phyloP scores from a whole-genome alignment of 2,329 filamentous ascomycete species.

The Endoconidiophora polonica region DNA sequence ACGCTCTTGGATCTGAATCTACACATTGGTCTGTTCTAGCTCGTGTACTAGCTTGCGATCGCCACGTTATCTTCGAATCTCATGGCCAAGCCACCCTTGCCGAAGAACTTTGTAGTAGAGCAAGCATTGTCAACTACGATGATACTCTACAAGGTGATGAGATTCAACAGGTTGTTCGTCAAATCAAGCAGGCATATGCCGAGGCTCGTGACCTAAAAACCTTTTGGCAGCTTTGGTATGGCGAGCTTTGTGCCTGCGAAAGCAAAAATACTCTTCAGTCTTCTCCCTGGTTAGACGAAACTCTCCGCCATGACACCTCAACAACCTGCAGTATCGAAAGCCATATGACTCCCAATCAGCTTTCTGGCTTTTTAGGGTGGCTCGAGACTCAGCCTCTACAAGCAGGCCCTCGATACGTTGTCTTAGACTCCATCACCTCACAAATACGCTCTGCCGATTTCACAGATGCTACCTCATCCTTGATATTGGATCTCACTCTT shows the following conservation, averaged over 20 bases:
- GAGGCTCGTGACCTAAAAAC: slow-evolving; percentile 28
- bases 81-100: slow-evolving; percentile 24
- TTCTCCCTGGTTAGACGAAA: slow-evolving; percentile 20
- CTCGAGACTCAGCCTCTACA: slow-evolving; percentile 21
- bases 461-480: slow-evolving; percentile 25
- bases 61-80: slow-evolving; percentile 28
- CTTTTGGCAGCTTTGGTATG: slow-evolving; percentile 33
- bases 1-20: slow-evolving; percentile 21
- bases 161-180: slow-evolving; percentile 15
- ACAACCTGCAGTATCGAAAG: slow-evolving; percentile 21
- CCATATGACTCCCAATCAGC: slow-evolving; percentile 28
- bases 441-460: slow-evolving; percentile 27
- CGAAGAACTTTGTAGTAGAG: slow-evolving; percentile 23
- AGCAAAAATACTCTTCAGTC: slow-evolving; percentile 17
- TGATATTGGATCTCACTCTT: slow-evolving; percentile 23
- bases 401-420: slow-evolving; percentile 23
- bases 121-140: slow-evolving; percentile 10
- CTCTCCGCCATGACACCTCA: slow-evolving; percentile 10
- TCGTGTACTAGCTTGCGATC: slow-evolving; percentile 27
- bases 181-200: slow-evolving; percentile 27
- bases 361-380: slow-evolving; percentile 28
- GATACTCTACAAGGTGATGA: slow-evolving; percentile 15
- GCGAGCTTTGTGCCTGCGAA: slow-evolving; percentile 24
- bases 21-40: slow-evolving; percentile 29
- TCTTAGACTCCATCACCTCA: slow-evolving; percentile 27